These are phyloP conservation scores for Rhizoctonia solani DNA, from an alignment of 1,284 basidiomycete genomes.

Conservation along the genomic window DNA sequence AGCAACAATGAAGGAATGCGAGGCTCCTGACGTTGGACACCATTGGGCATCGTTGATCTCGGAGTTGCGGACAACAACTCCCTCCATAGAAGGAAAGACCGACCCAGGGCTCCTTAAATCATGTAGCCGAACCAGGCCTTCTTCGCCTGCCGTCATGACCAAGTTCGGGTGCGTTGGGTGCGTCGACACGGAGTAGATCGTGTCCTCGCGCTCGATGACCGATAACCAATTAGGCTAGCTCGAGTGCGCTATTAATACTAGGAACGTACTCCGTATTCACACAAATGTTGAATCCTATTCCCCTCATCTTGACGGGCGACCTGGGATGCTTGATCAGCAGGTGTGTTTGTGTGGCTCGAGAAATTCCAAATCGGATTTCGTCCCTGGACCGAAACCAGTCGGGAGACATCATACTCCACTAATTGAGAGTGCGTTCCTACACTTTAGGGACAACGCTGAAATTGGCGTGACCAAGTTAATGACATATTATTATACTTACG, in stretches of 20 bases:
- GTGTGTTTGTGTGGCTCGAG: conserved; percentile 8
- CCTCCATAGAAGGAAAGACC: conserved; percentile 32
- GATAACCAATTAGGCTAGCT: conserved; percentile 30
- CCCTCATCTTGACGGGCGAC: background rate
- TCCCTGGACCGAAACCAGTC: conserved; percentile 14
- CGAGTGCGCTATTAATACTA: conserved; percentile 3
- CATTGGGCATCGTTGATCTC: conserved; percentile 34
- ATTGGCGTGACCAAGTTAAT: background rate
- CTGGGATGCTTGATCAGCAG: conserved; percentile 1
- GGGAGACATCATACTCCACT: conserved; percentile 17
- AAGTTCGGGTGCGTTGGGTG: conserved; percentile 32
- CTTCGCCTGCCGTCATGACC: conserved; percentile 20
- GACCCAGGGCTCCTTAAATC: conserved; percentile 25
- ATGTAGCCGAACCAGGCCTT: conserved; percentile 28
- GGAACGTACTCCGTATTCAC: conserved; percentile 23
- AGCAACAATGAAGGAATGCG: conserved; percentile 30
- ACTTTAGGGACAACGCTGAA: background rate
- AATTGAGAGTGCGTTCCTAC: conserved; percentile 7
- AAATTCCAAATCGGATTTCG: background rate
- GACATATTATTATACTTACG: conserved; percentile 10
- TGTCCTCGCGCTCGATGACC: conserved; percentile 6
- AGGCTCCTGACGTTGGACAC: conserved; percentile 23
- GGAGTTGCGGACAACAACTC: conserved; percentile 29
- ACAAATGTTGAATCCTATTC: background rate
- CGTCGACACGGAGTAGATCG: conserved; percentile 22